Evolutionary conservation across 495 filamentous ascomycete species (phyloP), one percentile per base, ranked within the genome.

Genomic region (Neurospora pannonica): DNA sequence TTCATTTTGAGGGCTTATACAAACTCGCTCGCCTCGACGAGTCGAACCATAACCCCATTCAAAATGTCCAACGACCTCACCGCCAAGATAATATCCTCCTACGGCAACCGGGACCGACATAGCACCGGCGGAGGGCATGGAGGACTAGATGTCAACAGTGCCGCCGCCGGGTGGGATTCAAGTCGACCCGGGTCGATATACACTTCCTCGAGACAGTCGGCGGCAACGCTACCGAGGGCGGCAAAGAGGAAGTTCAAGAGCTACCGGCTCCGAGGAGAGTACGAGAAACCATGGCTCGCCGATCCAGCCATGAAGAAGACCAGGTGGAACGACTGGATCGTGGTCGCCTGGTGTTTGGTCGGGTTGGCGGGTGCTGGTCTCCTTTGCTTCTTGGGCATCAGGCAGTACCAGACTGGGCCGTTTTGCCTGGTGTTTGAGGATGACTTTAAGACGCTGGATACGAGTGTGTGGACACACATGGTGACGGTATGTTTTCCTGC

Each of bases 381-480:
- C 54, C 79, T 84, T 31, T 82, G 82, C 76, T 79, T 71, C 24
- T 36, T 73, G 24, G 70, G 60, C 31, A 42, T 74, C 42, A 39
- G 60, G 19, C 73, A 71, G 9, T 76, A 76, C 40, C 75, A 72
- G 54, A 62, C 54, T 42, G 75, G 73, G 19, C 70, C 72, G 21
- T 42, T 72, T n/a, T 83, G 84, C 70, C 74, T 84, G 36, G 71
- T 85, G 2, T 73, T 84, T 38, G 79, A 84, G n/a, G 84, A 86
- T 71, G 72, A 82, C 39, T 86, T 85, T 74, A 71, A 74, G n/a
- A 78, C 74, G 3, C 76, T 86, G 54, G 78, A 85, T 73, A 39
- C 72, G n/a, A 74, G 74, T 40, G 74, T 77, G 1, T 86, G 84
- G 83, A 74, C 67, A 17, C 79, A 81, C 70, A 79, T 83, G 75